Evolutionary conservation across 2,329 filamentous ascomycete species (phyloP).

Genomic region (Talaromyces marneffei): DNA sequence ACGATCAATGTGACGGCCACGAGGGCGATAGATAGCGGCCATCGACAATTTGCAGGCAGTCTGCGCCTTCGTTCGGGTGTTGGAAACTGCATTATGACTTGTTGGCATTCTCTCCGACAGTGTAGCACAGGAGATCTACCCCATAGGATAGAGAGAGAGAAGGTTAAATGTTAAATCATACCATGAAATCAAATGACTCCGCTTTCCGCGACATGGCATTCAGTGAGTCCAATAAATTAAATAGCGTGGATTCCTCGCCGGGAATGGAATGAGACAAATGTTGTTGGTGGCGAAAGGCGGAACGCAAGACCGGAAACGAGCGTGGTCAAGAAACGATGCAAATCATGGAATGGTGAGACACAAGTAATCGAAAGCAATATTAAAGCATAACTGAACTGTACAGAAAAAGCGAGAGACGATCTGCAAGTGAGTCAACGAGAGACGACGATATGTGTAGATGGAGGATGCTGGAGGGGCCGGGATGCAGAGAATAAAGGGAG

Average conservation of each 20-base stretch:
- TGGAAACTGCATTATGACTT: conserved; percentile 3
- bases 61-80: conserved; percentile 12
- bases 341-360: not conserved
- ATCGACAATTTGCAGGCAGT: conserved; percentile 12
- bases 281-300: not conserved
- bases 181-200: conserved; percentile 10
- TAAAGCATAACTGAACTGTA: not conserved
- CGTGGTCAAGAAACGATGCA: not conserved
- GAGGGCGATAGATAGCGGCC: conserved; percentile 8
- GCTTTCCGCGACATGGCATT: conserved; percentile 10
- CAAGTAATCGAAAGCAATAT: not conserved
- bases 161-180: not conserved
- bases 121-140: not conserved
- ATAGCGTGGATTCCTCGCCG: too few species aligned
- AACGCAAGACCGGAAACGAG: conserved; percentile 4
- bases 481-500: not conserved
- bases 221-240: too few species aligned
- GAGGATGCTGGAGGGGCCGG: not conserved
- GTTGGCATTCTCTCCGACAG: not conserved
- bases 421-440: not conserved
- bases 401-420: not conserved
- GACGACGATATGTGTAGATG: not conserved
- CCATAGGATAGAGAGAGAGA: not conserved
- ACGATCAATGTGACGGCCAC: conserved; percentile 2
- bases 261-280: not conserved